A percentile compares a stretch with the other conserved stretches of the same genome.
phyloP scores from a whole-genome alignment of 2,329 filamentous ascomycete genomes.

The Penicillium expansum region DNA sequence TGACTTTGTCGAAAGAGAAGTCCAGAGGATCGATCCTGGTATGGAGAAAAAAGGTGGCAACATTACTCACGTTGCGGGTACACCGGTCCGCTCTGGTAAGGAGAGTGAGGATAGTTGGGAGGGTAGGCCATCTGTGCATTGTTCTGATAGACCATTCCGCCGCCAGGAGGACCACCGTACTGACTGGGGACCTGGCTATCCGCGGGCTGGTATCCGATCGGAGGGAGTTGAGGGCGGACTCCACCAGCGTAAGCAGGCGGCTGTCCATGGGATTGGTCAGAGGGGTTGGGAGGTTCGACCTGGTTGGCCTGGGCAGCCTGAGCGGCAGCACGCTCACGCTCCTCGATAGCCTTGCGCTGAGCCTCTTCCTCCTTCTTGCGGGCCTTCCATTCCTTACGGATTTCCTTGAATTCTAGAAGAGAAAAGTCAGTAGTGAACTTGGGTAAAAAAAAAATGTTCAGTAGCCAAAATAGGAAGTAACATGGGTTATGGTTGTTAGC shows the following conservation, averaged over 20 bases:
- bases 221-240: slow-evolving; percentile 66
- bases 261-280: slow-evolving; percentile 49
- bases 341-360: slow-evolving; percentile 83
- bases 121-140: slow-evolving; percentile 50
- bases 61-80: slow-evolving; percentile 51
- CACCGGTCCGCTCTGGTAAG: slow-evolving; percentile 51
- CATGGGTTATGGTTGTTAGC: neutral
- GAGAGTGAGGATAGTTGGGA: slow-evolving; percentile 51
- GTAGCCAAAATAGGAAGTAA: neutral
- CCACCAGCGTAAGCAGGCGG: slow-evolving; percentile 48
- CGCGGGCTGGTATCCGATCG: slow-evolving; percentile 68
- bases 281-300: slow-evolving; percentile 48
- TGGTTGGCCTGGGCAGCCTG: slow-evolving; percentile 45
- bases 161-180: slow-evolving; percentile 59
- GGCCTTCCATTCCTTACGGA: slow-evolving; percentile 98
- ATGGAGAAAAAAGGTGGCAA: slow-evolving; percentile 4
- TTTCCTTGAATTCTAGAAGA: slow-evolving; percentile 89
- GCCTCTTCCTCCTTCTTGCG: slow-evolving; percentile 99
- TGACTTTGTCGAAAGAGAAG: slow-evolving; percentile 12
- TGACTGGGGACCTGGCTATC: slow-evolving; percentile 56
- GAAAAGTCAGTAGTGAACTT: slow-evolving; percentile 21
- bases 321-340: slow-evolving; percentile 67
- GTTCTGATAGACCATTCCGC: slow-evolving; percentile 48
- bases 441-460: slow-evolving; percentile 3
- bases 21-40: slow-evolving; percentile 23